phyloP scores from a whole-genome alignment of 345 rosid species.

The Carallia brachiata region DNA sequence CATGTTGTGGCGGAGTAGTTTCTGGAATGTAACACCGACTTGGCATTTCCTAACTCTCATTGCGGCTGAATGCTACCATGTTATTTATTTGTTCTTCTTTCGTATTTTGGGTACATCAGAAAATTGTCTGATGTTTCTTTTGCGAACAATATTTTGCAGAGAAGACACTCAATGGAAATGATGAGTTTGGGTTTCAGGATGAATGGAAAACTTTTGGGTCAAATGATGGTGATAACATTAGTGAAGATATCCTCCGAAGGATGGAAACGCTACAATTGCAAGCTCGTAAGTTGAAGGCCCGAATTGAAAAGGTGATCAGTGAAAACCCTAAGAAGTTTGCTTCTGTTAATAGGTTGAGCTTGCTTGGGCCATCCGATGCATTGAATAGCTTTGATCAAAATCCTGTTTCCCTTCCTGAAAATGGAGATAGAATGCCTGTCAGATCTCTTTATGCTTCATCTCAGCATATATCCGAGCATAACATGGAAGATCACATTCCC shows the following conservation, averaged over 20 bases:
- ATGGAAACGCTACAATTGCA: conserved; percentile 50
- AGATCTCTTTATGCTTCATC: conserved; percentile 34
- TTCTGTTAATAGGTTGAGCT: conserved; percentile 44
- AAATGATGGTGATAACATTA: conserved; percentile 38
- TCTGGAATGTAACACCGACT: too few relatives aligned
- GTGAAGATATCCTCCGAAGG: conserved; percentile 59
- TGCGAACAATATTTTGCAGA: conserved; percentile 32
- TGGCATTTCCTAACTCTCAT: too few relatives aligned
- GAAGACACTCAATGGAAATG: conserved; percentile 32
- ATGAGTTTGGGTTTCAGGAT: conserved; percentile 37
- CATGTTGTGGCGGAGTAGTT: too few relatives aligned
- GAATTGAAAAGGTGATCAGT: conserved; percentile 57
- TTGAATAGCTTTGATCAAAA: conserved; percentile 38
- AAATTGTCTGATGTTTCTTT: conserved; percentile 6
- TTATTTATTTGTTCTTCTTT: not conserved
- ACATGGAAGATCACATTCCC: conserved; percentile 34
- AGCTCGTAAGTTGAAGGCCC: conserved; percentile 45
- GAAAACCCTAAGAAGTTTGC: conserved; percentile 58
- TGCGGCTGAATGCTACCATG: too few relatives aligned
- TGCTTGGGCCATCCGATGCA: conserved; percentile 34
- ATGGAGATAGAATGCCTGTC: conserved; percentile 33
- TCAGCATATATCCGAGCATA: conserved; percentile 18
- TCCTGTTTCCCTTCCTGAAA: conserved; percentile 33
- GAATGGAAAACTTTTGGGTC: conserved; percentile 44
- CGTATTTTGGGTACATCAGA: not conserved